Evolutionary conservation across 2,329 filamentous ascomycete genomes (phyloP).

Genomic region (Drechmeria coniospora): DNA sequence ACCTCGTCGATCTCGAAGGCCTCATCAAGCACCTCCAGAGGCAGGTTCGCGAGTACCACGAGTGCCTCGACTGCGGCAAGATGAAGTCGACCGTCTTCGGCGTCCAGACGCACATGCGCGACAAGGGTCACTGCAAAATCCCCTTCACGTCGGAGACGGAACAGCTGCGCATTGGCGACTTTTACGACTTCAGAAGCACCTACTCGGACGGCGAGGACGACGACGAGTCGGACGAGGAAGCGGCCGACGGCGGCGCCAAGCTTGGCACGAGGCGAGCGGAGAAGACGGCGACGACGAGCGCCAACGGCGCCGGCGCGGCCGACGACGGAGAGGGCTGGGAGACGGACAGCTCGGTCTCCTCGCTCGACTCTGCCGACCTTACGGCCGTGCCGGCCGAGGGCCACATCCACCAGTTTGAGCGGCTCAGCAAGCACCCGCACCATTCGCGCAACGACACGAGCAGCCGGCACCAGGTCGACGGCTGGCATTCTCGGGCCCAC

Average conservation of each 20-base stretch:
- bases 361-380: conserved; percentile 72
- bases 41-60: conserved; percentile 64
- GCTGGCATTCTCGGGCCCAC: conserved; percentile 72
- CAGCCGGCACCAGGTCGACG: conserved; percentile 58
- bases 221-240: conserved; percentile 30
- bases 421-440: conserved; percentile 57
- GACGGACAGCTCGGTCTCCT: conserved; percentile 82
- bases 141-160: conserved; percentile 79
- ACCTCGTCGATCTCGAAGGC: conserved; percentile 68
- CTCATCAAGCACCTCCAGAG: conserved; percentile 63
- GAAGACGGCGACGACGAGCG: conserved; percentile 35
- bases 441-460: conserved; percentile 58
- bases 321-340: conserved; percentile 74
- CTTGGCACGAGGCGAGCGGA: conserved; percentile 44
- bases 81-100: conserved; percentile 62
- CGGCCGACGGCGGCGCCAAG: conserved; percentile 45
- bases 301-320: conserved; percentile 33
- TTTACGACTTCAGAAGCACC: conserved; percentile 91
- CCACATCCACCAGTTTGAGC: conserved; percentile 54
- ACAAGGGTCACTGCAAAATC: conserved; percentile 94
- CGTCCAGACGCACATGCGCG: conserved; percentile 91
- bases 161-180: conserved; percentile 87
- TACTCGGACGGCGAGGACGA: conserved; percentile 71
- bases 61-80: conserved; percentile 83
- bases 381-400: conserved; percentile 64